Evolutionary conservation across 495 filamentous ascomycete species (phyloP).

Genomic region (Lophiotrema nucula): DNA sequence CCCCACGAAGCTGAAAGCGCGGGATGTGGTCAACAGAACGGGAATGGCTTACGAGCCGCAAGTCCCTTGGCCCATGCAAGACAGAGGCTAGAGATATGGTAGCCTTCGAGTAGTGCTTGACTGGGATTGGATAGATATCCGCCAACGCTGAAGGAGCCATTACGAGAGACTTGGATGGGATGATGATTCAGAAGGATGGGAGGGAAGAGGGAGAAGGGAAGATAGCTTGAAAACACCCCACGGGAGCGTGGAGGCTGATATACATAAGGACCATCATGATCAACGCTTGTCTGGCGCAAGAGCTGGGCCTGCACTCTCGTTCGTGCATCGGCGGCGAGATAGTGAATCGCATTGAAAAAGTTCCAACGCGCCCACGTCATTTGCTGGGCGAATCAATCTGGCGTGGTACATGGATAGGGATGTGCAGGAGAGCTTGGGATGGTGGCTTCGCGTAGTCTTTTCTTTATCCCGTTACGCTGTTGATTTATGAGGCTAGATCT

Average conservation of each 20-base stretch:
- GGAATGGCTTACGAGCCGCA: slow-evolving; percentile 37
- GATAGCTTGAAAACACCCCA: slow-evolving; percentile 32
- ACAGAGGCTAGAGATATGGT: slow-evolving; percentile 36
- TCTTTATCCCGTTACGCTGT: slow-evolving; percentile 36
- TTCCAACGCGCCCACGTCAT: slow-evolving; percentile 32
- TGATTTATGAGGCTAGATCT: slow-evolving; percentile 35
- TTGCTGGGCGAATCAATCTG: slow-evolving; percentile 34
- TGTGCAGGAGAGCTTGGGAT: slow-evolving; percentile 20
- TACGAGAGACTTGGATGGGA: slow-evolving; percentile 12
- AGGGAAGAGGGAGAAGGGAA: slow-evolving; percentile 7
- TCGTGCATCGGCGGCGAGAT: slow-evolving; percentile 35
- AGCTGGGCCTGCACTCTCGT: slow-evolving; percentile 18
- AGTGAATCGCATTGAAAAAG: slow-evolving; percentile 29
- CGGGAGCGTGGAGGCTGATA: slow-evolving; percentile 35
- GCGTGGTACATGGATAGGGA: slow-evolving; percentile 29
- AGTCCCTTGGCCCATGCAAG: slow-evolving; percentile 39
- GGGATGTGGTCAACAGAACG: slow-evolving; percentile 24
- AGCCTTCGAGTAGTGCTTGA: slow-evolving; percentile 33
- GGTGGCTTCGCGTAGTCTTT: slow-evolving; percentile 35
- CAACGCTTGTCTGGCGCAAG: slow-evolving; percentile 19
- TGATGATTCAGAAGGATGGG: slow-evolving; percentile 10
- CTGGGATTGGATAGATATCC: slow-evolving; percentile 38
- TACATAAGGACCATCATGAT: slow-evolving; percentile 25
- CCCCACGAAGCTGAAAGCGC: slow-evolving; percentile 29
- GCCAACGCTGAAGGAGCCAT: slow-evolving; percentile 39